Evolutionary conservation across 768 basidiomycete genomes (phyloP).

Genomic region (Rhizopogon vulgaris): DNA sequence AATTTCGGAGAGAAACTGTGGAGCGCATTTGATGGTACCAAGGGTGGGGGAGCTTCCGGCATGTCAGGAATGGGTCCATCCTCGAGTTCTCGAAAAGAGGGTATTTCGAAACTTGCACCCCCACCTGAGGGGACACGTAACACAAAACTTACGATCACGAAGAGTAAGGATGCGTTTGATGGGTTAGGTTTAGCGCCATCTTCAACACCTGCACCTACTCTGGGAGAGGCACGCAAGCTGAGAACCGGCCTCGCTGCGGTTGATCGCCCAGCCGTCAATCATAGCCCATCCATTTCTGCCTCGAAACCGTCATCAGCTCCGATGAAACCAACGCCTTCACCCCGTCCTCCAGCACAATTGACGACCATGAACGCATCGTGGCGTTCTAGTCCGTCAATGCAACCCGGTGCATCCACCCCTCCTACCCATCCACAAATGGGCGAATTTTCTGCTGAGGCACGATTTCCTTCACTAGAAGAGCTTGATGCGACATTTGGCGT

Average conservation of each 20-base stretch:
- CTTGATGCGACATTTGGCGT: conserved; percentile 52
- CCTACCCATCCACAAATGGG: conserved; percentile 30
- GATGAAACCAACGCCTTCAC: conserved; percentile 22
- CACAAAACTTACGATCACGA: conserved; percentile 26
- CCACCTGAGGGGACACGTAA: conserved; percentile 24
- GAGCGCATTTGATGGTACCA: conserved; percentile 39
- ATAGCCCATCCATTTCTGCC: conserved; percentile 10
- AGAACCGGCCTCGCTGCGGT: conserved; percentile 62
- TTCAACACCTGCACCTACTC: conserved; percentile 51
- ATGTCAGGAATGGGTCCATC: background rate
- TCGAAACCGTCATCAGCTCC: conserved; percentile 13
- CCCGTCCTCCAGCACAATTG: conserved; percentile 17
- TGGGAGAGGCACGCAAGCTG: conserved; percentile 69
- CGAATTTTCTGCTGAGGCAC: conserved; percentile 52
- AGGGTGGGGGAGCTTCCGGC: conserved; percentile 2
- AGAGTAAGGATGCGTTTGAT: conserved; percentile 71
- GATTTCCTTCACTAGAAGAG: conserved; percentile 87
- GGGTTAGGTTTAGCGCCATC: conserved; percentile 52
- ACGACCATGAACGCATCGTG: conserved; percentile 12
- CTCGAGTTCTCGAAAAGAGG: conserved; percentile 9
- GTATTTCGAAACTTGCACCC: conserved; percentile 19
- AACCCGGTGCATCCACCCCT: conserved; percentile 21
- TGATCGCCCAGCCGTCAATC: conserved; percentile 14
- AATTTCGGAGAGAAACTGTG: conserved; percentile 55
- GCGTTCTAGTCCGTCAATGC: conserved; percentile 13